Evolutionary conservation across 148 eudicot species (phyloP), one percentile per base, ranked within the genome.

Genomic region (Pouteria glomerata): DNA sequence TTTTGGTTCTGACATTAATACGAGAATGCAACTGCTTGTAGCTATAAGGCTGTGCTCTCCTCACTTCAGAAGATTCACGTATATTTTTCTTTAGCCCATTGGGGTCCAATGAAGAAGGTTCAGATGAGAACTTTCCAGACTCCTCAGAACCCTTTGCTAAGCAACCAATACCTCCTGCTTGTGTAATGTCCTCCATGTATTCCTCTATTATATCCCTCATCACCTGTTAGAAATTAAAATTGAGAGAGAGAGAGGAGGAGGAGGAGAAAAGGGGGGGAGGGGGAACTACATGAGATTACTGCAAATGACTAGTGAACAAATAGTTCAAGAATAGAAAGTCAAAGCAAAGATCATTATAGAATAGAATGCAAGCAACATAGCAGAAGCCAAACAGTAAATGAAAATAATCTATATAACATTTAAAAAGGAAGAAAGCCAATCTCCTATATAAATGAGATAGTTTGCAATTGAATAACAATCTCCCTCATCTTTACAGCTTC

Each of bases 171-270:
- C 88, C 89, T 66, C 90, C 90, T n/a, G 92, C 87, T 79, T 74
- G 76, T 78, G 76, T 96, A 58, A 92, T 85, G 70, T 84, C 87
- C 73, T 90, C 94, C 89, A 85, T 92, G 75, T 87, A 85, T 26
- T 87, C 92, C 63, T 90, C 96, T 80, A 96, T 96, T 76, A 96
- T 96, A 80, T 86, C 91, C 73, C 97, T 80, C 87, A 83, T 87
- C 60, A 90, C 96, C 97, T 96, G 65, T 42, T 65, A 60, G 56
- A 63, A 21, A 27, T 64, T 11, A 53, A 11, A 26, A 71, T 26
- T 29, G 35, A 24, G 35, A 13, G 8, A 61, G 30, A 34, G 44
- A 13, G 19, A 70, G n/a, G 69, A 24, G 19, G 41, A 69, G 15
- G 18, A 69, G n/a, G 61, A 34, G 24, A n/a, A 11, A n/a, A n/a